Percentiles rank a stretch among this genome's conserved stretches.
Conservation (phyloP, 2,329 filamentous ascomycete genomes). For the Akanthomyces lecanii region DNA sequence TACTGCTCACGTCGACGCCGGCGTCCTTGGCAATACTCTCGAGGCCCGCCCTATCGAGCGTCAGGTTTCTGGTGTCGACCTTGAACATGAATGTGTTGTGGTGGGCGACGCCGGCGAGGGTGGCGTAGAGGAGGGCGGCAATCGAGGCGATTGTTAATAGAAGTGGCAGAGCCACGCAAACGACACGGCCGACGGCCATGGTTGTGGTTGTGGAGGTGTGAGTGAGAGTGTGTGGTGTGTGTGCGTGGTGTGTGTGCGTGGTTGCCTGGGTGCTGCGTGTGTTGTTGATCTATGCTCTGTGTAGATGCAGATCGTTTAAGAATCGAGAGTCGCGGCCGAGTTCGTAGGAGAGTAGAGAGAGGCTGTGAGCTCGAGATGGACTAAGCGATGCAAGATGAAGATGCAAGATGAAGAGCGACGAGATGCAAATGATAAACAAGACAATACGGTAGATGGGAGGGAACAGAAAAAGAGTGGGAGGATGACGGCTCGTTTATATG, state of each 20-base stretch:
- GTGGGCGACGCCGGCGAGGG: slow-evolving; percentile 52
- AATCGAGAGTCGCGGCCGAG: not conserved
- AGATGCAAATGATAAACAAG: not conserved
- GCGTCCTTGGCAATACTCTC: slow-evolving; percentile 21
- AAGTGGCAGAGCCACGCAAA: slow-evolving; percentile 87
- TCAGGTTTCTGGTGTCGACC: slow-evolving; percentile 60
- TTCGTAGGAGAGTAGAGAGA: not conserved
- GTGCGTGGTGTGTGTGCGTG: not conserved
- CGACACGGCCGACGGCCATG: slow-evolving; percentile 67
- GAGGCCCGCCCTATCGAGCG: slow-evolving; percentile 37
- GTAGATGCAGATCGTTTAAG: not conserved
- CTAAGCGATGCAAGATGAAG: not conserved
- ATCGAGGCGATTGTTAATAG: slow-evolving; percentile 73
- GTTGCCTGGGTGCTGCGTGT: not conserved
- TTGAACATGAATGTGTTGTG: slow-evolving; percentile 56
- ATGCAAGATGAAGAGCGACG: not conserved
- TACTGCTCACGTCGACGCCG: slow-evolving; percentile 20
- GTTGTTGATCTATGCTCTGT: not conserved
- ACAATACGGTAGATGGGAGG: not conserved
- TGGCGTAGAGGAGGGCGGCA: slow-evolving; percentile 59
- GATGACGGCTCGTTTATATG: slow-evolving; percentile 12
- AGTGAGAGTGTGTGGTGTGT: not conserved
- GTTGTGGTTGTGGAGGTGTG: slow-evolving; percentile 24
- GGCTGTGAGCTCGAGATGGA: not conserved
- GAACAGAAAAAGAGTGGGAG: not conserved